Evolutionary conservation across 2,329 filamentous ascomycete species (phyloP).

Genomic region (Dactylellina haptotyla): DNA sequence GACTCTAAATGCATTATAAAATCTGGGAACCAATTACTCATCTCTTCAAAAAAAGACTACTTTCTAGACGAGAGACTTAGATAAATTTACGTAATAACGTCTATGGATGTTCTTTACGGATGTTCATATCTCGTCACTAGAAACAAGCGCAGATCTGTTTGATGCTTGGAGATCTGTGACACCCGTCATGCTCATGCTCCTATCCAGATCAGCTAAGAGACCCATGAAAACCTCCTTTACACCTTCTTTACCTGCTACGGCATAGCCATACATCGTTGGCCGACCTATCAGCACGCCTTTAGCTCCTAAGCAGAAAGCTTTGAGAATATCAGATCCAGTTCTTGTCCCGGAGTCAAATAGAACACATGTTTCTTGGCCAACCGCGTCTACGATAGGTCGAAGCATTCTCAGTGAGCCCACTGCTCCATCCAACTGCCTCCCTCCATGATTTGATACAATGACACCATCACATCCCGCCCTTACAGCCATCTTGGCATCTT

Average conservation of each 20-base stretch:
- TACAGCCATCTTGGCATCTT: constrained; percentile 60
- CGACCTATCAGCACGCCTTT: constrained; percentile 64
- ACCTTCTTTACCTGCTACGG: constrained; percentile 1
- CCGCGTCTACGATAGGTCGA: constrained; percentile 51
- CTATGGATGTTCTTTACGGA: too few species aligned
- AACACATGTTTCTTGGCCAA: constrained; percentile 57
- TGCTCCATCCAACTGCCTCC: constrained; percentile 62
- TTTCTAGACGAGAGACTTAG: too few species aligned
- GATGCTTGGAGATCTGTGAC: background rate
- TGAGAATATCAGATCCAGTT: constrained; percentile 62
- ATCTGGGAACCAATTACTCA: too few species aligned
- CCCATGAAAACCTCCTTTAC: constrained; percentile 2
- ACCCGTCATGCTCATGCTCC: constrained; percentile 15
- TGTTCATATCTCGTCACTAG: background rate
- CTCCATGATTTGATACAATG: constrained; percentile 63
- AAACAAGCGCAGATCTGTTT: background rate
- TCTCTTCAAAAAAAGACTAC: too few species aligned
- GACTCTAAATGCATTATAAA: too few species aligned
- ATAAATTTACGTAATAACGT: too few species aligned
- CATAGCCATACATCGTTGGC: constrained; percentile 15
- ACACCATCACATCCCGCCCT: constrained; percentile 61
- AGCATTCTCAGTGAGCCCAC: constrained; percentile 60
- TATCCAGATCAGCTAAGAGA: constrained; percentile 6
- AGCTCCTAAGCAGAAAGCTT: constrained; percentile 62
- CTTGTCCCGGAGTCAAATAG: constrained; percentile 63